Evolutionary conservation across 108 stramenopile species (phyloP).

Genomic region (Cyclotella atomus): DNA sequence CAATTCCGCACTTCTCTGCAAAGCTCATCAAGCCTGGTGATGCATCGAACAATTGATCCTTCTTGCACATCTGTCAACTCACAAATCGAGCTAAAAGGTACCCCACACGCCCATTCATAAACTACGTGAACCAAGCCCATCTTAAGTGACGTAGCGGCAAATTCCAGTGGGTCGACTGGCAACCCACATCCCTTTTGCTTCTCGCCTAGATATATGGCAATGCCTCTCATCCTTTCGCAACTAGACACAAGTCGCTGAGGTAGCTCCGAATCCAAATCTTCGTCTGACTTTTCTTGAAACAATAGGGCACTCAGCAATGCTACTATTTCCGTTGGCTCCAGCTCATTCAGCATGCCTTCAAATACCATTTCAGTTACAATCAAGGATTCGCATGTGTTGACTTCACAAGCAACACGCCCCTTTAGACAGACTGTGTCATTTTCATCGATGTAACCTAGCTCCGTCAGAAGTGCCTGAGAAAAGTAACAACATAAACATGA

Average conservation of each 20-base stretch:
- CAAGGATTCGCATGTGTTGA: slow-evolving; percentile 94
- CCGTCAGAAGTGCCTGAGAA: slow-evolving; percentile 80
- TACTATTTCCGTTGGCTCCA: slow-evolving; percentile 95
- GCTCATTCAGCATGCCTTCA: slow-evolving; percentile 91
- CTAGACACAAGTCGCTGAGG: slow-evolving; percentile 72
- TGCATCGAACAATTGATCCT: slow-evolving; percentile 94
- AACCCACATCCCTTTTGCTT: slow-evolving; percentile 87
- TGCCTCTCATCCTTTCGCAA: slow-evolving; percentile 77
- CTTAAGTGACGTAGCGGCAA: slow-evolving; percentile 79
- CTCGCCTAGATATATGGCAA: slow-evolving; percentile 76
- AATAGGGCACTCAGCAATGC: slow-evolving; percentile 91
- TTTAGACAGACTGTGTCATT: slow-evolving; percentile 91
- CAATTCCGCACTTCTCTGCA: slow-evolving; percentile 96
- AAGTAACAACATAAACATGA: not conserved
- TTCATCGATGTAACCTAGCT: slow-evolving; percentile 89
- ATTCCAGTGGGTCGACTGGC: slow-evolving; percentile 83
- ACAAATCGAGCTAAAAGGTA: slow-evolving; percentile 90
- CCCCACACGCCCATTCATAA: slow-evolving; percentile 98
- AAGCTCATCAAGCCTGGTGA: slow-evolving; percentile 97
- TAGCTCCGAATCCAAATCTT: slow-evolving; percentile 75
- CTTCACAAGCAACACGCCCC: slow-evolving; percentile 95
- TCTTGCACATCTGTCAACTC: slow-evolving; percentile 94
- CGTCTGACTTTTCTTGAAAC: slow-evolving; percentile 91
- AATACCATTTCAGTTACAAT: slow-evolving; percentile 98
- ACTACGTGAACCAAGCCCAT: slow-evolving; percentile 97